Evolutionary conservation across 1,284 basidiomycete genomes (phyloP).

Genomic region (Cutaneotrichosporon daszewskae): DNA sequence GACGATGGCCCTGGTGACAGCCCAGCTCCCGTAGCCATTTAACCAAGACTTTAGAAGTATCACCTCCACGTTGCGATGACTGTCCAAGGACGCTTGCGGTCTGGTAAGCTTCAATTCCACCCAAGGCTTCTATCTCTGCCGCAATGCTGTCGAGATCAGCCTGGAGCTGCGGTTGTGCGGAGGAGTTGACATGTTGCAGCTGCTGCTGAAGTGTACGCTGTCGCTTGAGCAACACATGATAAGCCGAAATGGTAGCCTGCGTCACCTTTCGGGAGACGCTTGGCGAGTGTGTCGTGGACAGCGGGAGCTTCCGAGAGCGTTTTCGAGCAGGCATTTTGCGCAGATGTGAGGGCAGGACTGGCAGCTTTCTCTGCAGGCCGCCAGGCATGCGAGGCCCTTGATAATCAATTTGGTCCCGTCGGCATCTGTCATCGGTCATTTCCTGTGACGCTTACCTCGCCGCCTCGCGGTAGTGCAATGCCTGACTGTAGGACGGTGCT

Average conservation of each 20-base stretch:
- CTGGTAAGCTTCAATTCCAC: slow-evolving; percentile 73
- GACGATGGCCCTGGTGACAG: neutral
- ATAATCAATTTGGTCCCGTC: neutral
- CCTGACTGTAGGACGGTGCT: too few relatives aligned
- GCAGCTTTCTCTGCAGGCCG: too few relatives aligned
- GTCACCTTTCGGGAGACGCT: slow-evolving; percentile 31
- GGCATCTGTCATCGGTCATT: too few relatives aligned
- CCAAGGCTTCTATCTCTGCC: slow-evolving; percentile 59
- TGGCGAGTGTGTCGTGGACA: neutral
- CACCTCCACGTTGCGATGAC: slow-evolving; percentile 70
- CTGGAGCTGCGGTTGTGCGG: too few relatives aligned
- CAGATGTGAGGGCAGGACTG: too few relatives aligned
- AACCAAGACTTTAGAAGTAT: slow-evolving; percentile 71
- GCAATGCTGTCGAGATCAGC: slow-evolving; percentile 53
- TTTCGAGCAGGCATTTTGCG: too few relatives aligned
- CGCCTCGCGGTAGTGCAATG: too few relatives aligned
- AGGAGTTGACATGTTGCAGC: slow-evolving; percentile 6
- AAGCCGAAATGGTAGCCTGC: slow-evolving; percentile 40
- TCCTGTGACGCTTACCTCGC: too few relatives aligned
- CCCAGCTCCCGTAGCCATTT: slow-evolving; percentile 62
- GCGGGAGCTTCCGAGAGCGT: slow-evolving; percentile 11
- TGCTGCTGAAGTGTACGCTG: slow-evolving; percentile 25
- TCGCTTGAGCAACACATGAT: slow-evolving; percentile 43
- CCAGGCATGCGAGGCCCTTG: slow-evolving; percentile 3
- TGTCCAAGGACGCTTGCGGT: slow-evolving; percentile 74